Evolutionary conservation across 2,329 filamentous ascomycete genomes (phyloP).

Genomic region (Neurospora sp.): DNA sequence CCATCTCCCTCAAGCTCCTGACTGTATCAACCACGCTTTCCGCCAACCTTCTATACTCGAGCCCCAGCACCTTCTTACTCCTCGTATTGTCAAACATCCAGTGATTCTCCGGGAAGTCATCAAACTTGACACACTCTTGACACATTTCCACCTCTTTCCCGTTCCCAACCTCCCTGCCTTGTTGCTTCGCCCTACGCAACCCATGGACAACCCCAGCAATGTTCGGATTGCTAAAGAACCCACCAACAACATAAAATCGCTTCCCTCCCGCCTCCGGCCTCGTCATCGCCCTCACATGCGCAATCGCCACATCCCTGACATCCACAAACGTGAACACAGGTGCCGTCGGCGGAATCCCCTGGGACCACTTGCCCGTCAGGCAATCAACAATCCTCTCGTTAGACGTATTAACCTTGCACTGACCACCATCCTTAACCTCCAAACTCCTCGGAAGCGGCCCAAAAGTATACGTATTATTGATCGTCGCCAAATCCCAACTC

Average conservation of each 20-base stretch:
- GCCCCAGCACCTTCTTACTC: conserved; percentile 44
- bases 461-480: conserved; percentile 54
- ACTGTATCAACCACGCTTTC: conserved; percentile 52
- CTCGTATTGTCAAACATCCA: conserved; percentile 47
- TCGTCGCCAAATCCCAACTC: conserved; percentile 49
- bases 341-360: conserved; percentile 46
- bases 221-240: conserved; percentile 51
- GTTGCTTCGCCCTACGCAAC: conserved; percentile 31
- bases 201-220: conserved; percentile 46
- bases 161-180: conserved; percentile 32
- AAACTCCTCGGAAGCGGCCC: conserved; percentile 57
- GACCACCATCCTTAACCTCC: conserved; percentile 39
- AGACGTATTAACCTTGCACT: conserved; percentile 53
- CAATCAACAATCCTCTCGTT: conserved; percentile 41
- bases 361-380: conserved; percentile 42
- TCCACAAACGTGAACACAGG: conserved; percentile 30
- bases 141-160: conserved; percentile 21
- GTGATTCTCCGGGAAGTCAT: conserved; percentile 35
- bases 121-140: conserved; percentile 18
- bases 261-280: conserved; percentile 47
- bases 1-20: background rate
- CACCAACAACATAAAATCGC: conserved; percentile 54
- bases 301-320: conserved; percentile 24
- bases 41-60: conserved; percentile 50
- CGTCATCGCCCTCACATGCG: conserved; percentile 51